Evolutionary conservation across 2,329 filamentous ascomycete genomes (phyloP).

Genomic region (Albifimbria verrucaria): DNA sequence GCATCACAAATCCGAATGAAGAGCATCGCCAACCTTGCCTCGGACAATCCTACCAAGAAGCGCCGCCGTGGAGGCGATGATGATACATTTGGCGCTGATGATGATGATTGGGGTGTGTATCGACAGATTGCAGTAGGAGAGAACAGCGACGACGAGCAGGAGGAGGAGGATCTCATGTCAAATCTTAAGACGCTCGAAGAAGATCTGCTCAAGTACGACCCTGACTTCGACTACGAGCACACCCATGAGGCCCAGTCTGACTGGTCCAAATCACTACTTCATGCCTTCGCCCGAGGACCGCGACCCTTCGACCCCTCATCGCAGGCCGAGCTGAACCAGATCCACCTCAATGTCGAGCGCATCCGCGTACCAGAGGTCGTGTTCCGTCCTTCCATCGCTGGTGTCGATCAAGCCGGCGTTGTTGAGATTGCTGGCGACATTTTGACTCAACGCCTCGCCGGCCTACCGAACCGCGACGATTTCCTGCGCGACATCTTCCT

Average conservation of each 20-base stretch:
- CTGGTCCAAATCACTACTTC: slow-evolving; percentile 89
- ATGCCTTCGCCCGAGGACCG: slow-evolving; percentile 85
- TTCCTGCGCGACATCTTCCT: slow-evolving; percentile 86
- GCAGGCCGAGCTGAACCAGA: slow-evolving; percentile 76
- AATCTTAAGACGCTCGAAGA: slow-evolving; percentile 75
- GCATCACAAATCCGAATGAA: slow-evolving; percentile 98
- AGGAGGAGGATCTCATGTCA: slow-evolving; percentile 80
- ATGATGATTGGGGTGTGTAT: slow-evolving; percentile 98
- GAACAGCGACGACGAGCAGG: slow-evolving; percentile 81
- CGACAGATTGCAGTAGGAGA: slow-evolving; percentile 85
- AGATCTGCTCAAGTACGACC: slow-evolving; percentile 82
- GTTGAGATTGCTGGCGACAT: slow-evolving; percentile 91
- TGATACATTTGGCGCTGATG: slow-evolving; percentile 94
- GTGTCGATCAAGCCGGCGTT: slow-evolving; percentile 88
- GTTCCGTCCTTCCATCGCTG: slow-evolving; percentile 89
- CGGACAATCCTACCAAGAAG: slow-evolving; percentile 81
- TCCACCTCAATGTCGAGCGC: slow-evolving; percentile 95
- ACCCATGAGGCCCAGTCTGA: slow-evolving; percentile 90
- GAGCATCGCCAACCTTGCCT: slow-evolving; percentile 90
- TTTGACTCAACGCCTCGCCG: slow-evolving; percentile 73
- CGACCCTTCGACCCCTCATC: slow-evolving; percentile 80
- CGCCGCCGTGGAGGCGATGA: slow-evolving; percentile 85
- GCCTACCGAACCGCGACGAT: slow-evolving; percentile 55
- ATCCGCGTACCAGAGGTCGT: slow-evolving; percentile 92
- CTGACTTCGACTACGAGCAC: slow-evolving; percentile 85